Base-by-base conservation (phyloP, 768 basidiomycete species). In the Termitomyces sp. region DNA sequence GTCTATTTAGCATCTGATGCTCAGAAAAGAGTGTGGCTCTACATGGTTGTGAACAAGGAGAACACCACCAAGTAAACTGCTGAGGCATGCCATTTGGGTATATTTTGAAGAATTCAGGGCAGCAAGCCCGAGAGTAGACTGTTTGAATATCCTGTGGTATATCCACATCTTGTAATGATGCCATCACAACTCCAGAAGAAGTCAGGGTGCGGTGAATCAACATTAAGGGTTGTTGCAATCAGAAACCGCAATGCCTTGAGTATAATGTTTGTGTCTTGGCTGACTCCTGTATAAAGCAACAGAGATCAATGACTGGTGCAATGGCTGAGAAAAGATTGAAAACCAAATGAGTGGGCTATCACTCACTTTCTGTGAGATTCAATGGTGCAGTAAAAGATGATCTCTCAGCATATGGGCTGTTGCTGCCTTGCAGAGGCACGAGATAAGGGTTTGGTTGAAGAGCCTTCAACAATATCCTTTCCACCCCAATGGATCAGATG, bases 71-170 rank as follows among this genome's bases (percentile, higher is more conserved):
- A 40, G 20, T 50, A 29, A 36, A 50, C 12, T 25, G 22, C 16
- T 22, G 12, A 40, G 49, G 49, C n/a, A 23, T 35, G 25, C 38
- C 38, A 31, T 36, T 29, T 23, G 35, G 18, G n/a, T 50, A 50
- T 39, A 29, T 32, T 39, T 40, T 50, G n/a, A 50, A 50, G 16
- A 36, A 50, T 40, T 50, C n/a, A 29, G 49, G 38, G 38, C 38
- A 50, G 38, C 38, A 39, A 39, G 38, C 9, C 38, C 38, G 18
- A 40, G 42, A 44, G 25, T 27, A 44, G 16, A 44, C 27, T 3
- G 42, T 44, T 29, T 13, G 13, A 44, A 44, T 44, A 44, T 44
- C 42, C n/a, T 23, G 27, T 6, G n/a, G 27, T 29, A 44, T 44
- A 44, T 25, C 23, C 9, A 44, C 23, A 44, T 44, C 27, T 15